phyloP scores from a whole-genome alignment of 2,329 filamentous ascomycete species.

The Polychaeton citri region DNA sequence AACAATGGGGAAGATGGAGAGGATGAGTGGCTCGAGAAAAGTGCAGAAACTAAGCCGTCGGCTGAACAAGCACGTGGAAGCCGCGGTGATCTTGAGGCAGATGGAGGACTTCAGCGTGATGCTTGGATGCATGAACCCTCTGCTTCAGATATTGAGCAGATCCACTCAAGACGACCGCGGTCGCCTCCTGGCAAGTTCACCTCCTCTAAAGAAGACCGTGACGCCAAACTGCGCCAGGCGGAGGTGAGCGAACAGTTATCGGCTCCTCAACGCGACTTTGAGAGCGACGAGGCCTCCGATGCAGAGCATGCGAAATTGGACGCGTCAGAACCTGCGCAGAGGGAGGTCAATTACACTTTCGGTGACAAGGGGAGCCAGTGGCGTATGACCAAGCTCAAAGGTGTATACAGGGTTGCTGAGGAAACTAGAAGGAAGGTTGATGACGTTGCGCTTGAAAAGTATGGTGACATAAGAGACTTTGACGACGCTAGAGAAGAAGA shows the following conservation, averaged over 20 bases:
- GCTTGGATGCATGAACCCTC: slow-evolving; percentile 91
- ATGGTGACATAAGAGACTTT: slow-evolving; percentile 68
- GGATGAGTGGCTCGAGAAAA: slow-evolving; percentile 31
- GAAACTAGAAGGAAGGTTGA: slow-evolving; percentile 62
- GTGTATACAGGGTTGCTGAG: slow-evolving; percentile 67
- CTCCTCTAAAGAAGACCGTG: slow-evolving; percentile 45
- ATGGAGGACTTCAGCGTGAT: slow-evolving; percentile 50
- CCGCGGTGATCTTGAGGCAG: slow-evolving; percentile 24
- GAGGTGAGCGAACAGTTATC: slow-evolving; percentile 67
- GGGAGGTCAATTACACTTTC: slow-evolving; percentile 67
- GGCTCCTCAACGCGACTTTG: slow-evolving; percentile 35
- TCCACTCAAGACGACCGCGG: slow-evolving; percentile 44
- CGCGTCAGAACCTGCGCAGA: slow-evolving; percentile 37
- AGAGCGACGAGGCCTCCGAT: slow-evolving; percentile 36
- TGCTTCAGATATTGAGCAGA: slow-evolving; percentile 70
- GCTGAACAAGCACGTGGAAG: slow-evolving; percentile 32
- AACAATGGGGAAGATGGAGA: slow-evolving; percentile 35
- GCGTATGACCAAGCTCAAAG: slow-evolving; percentile 91
- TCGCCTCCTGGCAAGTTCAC: slow-evolving; percentile 30
- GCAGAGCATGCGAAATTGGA: slow-evolving; percentile 23
- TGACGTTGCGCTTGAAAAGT: slow-evolving; percentile 70
- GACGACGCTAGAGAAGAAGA: slow-evolving; percentile 90
- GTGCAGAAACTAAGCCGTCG: slow-evolving; percentile 25
- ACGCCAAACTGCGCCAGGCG: slow-evolving; percentile 60
- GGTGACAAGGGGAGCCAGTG: slow-evolving; percentile 83